Base-by-base conservation (phyloP, 257 asterid genomes). In the Hygrophila difformis region DNA sequence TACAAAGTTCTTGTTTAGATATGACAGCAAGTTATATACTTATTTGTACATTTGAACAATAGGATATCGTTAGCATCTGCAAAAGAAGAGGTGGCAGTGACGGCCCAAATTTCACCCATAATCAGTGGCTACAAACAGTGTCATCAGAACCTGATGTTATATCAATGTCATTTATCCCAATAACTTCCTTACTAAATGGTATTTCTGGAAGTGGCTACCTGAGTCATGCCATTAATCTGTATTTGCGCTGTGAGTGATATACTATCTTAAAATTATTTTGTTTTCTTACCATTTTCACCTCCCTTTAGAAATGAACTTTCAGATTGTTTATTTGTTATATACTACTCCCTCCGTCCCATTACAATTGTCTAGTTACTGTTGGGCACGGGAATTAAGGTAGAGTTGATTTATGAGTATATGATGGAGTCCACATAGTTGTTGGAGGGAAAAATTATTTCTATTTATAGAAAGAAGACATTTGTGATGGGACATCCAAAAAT, bases 1-100 rank as follows among this genome's bases (percentile, higher is more conserved):
- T n/a, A n/a, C n/a, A n/a, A n/a, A n/a, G n/a, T n/a, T n/a, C n/a
- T n/a, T n/a, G n/a, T n/a, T n/a, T n/a, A n/a, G n/a, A n/a, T n/a
- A n/a, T n/a, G n/a, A n/a, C n/a, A n/a, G n/a, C n/a, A n/a, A n/a
- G n/a, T n/a, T n/a, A n/a, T n/a, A n/a, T 44, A 62, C 60, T 64
- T 60, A 40, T 50, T 59, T 57, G 51, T 53, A 50, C 53, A 26
- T 57, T 68, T 56, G 47, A 61, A 59, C 51, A 37, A 68, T 72
- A 91, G 98, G 98, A 86, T 42, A 67, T 67, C 12, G 74, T 68
- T 57, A 67, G 73, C 64, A 73, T 91, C 62, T 79, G 71, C 85
- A 91, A 86, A 57, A 80, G 96, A 68, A 85, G 96, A 62, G 98
- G 98, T 57, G 98, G 98, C 62, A 74, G 63, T 57, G 93, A 74